Percentiles rank a stretch among this genome's conserved stretches.
Evolutionary conservation across 192 early-diverging fungal genomes (phyloP).

Genomic region (Gorgonomyces haynaldii): DNA sequence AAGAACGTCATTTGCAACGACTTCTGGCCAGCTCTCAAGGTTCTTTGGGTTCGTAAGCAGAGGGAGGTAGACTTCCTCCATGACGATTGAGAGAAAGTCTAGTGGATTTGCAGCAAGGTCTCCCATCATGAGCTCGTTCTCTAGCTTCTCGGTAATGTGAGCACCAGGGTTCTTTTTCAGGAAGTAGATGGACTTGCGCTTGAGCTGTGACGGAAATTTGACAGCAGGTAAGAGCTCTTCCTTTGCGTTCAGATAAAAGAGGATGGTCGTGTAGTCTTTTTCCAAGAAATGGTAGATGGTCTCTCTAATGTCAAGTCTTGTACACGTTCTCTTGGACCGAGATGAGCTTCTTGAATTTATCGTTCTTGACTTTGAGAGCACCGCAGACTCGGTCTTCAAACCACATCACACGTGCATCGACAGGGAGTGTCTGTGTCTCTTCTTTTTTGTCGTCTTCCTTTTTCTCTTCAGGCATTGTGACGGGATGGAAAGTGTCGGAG

Average conservation of each 20-base stretch:
- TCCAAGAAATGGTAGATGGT: constrained; percentile 48
- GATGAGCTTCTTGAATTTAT: constrained; percentile 53
- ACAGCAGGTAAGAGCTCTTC: constrained; percentile 47
- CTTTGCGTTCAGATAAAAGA: constrained; percentile 49
- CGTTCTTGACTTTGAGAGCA: constrained; percentile 45
- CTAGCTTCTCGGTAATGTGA: constrained; percentile 40
- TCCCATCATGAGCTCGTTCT: constrained; percentile 45
- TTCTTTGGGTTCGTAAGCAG: constrained; percentile 51
- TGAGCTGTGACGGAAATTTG: constrained; percentile 39
- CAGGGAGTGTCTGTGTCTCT: constrained; percentile 26
- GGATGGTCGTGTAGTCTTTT: constrained; percentile 37
- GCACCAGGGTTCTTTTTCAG: constrained; percentile 36
- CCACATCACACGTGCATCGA: constrained; percentile 44
- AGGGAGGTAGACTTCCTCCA: constrained; percentile 56
- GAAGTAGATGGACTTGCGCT: constrained; percentile 50
- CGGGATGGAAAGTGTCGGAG: no score
- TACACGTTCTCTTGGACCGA: constrained; percentile 37
- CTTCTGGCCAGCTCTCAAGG: constrained; percentile 56
- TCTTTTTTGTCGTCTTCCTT: constrained; percentile 35
- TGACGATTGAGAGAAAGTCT: constrained; percentile 39
- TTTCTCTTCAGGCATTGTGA: constrained; percentile 28
- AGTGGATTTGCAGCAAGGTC: constrained; percentile 48
- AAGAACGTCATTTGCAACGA: constrained; percentile 55
- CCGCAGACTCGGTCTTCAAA: constrained; percentile 43
- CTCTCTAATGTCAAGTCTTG: constrained; percentile 13